Percentiles rank a stretch among this genome's conserved stretches.
Conservation (phyloP, 148 eudicot genomes). For the Nepenthes mirabilis region DNA sequence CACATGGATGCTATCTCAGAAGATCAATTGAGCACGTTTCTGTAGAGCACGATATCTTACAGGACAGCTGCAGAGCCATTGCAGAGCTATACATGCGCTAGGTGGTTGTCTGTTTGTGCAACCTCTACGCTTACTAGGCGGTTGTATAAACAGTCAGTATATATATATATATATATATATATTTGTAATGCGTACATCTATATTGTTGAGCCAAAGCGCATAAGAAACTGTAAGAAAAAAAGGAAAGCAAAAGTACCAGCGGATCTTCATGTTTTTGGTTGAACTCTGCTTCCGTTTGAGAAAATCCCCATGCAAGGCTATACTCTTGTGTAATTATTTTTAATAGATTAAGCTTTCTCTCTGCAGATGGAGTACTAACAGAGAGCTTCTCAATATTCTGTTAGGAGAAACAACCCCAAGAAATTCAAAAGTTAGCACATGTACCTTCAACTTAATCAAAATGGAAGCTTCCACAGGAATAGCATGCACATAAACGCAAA, state of each 20-base stretch:
- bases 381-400: conserved; percentile 94
- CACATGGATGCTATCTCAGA: too few relatives aligned
- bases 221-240: conserved; percentile 3
- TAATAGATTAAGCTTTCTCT: conserved; percentile 46
- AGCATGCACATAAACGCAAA: not conserved
- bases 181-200: conserved; percentile 6
- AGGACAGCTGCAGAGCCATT: too few relatives aligned
- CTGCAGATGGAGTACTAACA: conserved; percentile 59
- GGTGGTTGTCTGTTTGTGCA: too few relatives aligned
- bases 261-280: conserved; percentile 80
- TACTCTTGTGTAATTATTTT: conserved; percentile 74
- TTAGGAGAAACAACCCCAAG: conserved; percentile 2
- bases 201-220: conserved; percentile 21
- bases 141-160: too few relatives aligned
- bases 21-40: too few relatives aligned
- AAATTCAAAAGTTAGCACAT: not conserved
- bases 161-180: too few relatives aligned
- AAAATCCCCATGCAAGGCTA: conserved; percentile 68
- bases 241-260: conserved; percentile 38
- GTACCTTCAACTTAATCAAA: not conserved
- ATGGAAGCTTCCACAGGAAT: too few relatives aligned
- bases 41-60: too few relatives aligned
- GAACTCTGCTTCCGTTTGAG: conserved; percentile 73
- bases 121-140: too few relatives aligned
- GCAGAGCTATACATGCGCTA: too few relatives aligned